phyloP scores from a whole-genome alignment of 2,329 filamentous ascomycete species.

The Myriosclerotinia scirpicola region DNA sequence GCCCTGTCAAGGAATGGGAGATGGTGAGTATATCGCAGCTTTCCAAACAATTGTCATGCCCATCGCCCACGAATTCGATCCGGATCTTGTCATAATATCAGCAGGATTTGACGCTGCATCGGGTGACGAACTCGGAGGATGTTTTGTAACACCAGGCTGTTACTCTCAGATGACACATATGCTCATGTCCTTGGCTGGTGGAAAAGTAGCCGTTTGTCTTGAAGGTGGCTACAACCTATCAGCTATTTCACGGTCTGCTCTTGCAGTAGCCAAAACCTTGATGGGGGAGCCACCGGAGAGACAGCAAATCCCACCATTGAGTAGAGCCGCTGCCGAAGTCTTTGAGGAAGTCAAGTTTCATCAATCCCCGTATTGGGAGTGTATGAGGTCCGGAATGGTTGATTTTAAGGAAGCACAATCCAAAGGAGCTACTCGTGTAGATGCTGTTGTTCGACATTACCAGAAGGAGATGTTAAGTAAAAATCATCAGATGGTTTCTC shows the following conservation, averaged over 20 bases:
- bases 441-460: constrained; percentile 76
- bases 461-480: constrained; percentile 71
- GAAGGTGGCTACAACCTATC: constrained; percentile 95
- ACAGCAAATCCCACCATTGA: constrained; percentile 57
- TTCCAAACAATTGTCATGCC: constrained; percentile 98
- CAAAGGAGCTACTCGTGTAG: constrained; percentile 62
- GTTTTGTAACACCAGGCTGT: constrained; percentile 85
- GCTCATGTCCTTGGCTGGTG: constrained; percentile 91
- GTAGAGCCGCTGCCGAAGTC: constrained; percentile 56
- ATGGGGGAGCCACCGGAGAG: constrained; percentile 88
- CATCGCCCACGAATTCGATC: constrained; percentile 88
- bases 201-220: constrained; percentile 87
- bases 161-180: constrained; percentile 99
- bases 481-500: constrained; percentile 73
- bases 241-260: constrained; percentile 88
- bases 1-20: constrained; percentile 79
- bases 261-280: constrained; percentile 86
- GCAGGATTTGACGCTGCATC: constrained; percentile 95
- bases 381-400: constrained; percentile 70
- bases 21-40: constrained; percentile 94
- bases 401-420: constrained; percentile 53
- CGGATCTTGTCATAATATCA: constrained; percentile 91
- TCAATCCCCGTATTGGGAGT: constrained; percentile 79
- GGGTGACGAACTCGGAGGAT: constrained; percentile 89
- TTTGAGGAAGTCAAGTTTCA: constrained; percentile 59